Percentiles rank a stretch among this genome's conserved stretches.
phyloP scores from a whole-genome alignment of 805 yeast genomes.

The Starmerella potacharoeniae region DNA sequence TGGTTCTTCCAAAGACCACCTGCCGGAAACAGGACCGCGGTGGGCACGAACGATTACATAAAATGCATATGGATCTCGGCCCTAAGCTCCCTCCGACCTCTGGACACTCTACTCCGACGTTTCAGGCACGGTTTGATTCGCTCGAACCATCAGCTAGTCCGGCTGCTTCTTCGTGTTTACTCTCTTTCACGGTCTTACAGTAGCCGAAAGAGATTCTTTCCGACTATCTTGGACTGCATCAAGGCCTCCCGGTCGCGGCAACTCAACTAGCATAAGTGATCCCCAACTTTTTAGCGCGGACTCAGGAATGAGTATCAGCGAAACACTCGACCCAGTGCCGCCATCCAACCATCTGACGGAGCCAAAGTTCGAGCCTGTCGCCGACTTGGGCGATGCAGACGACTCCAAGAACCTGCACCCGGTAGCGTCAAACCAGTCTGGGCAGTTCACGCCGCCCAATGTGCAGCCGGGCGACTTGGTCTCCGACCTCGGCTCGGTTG shows the following conservation, averaged over 20 bases:
- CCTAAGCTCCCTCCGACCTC: background rate
- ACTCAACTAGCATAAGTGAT: background rate
- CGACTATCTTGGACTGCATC: background rate
- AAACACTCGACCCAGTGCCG: background rate
- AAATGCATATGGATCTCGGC: background rate
- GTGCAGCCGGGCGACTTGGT: background rate
- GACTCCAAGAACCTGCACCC: background rate
- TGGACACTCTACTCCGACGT: background rate
- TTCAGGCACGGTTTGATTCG: background rate
- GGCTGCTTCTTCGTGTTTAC: background rate
- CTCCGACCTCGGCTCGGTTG: background rate
- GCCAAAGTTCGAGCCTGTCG: background rate
- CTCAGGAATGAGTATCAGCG: background rate
- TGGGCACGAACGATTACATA: background rate
- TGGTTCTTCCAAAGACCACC: background rate
- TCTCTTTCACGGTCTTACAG: background rate
- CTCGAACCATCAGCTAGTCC: background rate
- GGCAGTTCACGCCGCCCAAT: background rate
- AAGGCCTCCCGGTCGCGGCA: background rate
- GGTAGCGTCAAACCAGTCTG: background rate
- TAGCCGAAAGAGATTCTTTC: background rate
- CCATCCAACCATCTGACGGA: background rate
- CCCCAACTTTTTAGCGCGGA: background rate
- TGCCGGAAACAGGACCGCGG: background rate
- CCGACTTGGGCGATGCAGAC: background rate